Conservation (phyloP, 345 rosid species). For the Corymbia maculata region DNA sequence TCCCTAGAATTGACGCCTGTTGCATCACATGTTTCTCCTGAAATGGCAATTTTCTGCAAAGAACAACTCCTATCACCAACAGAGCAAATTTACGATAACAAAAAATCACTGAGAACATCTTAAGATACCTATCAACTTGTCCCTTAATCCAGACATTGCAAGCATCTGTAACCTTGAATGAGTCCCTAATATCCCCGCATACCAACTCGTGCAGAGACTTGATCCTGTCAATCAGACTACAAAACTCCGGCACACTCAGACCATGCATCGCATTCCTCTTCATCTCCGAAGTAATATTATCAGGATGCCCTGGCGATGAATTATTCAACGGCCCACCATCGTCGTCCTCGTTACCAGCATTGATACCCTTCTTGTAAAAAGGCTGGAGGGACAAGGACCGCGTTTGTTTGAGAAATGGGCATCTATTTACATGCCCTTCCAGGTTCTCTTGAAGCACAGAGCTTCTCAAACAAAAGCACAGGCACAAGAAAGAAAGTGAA, state of each 20-base stretch:
- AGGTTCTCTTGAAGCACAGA: slow-evolving; percentile 81
- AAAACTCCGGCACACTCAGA: slow-evolving; percentile 37
- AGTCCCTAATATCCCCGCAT: slow-evolving; percentile 46
- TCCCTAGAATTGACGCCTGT: slow-evolving; percentile 88
- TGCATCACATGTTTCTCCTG: slow-evolving; percentile 90
- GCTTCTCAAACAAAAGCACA: slow-evolving; percentile 17
- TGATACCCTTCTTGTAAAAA: slow-evolving; percentile 66
- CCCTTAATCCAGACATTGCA: slow-evolving; percentile 72
- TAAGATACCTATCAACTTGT: slow-evolving; percentile 63
- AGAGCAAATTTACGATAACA: background rate
- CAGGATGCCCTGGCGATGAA: background rate
- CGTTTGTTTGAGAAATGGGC: slow-evolving; percentile 59
- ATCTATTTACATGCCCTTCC: slow-evolving; percentile 65
- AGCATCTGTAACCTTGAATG: slow-evolving; percentile 62
- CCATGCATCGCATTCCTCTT: slow-evolving; percentile 61
- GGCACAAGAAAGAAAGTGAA: background rate
- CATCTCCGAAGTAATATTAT: slow-evolving; percentile 64
- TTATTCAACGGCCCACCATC: slow-evolving; percentile 2
- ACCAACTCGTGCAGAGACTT: slow-evolving; percentile 37
- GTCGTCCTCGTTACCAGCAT: slow-evolving; percentile 59
- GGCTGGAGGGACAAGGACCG: slow-evolving; percentile 51
- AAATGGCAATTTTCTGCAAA: slow-evolving; percentile 70
- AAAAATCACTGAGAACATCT: background rate
- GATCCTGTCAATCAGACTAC: slow-evolving; percentile 38
- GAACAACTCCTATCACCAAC: slow-evolving; percentile 7